Evolutionary conservation across 176 grass and related monocot genomes (phyloP).

Genomic region (Cenchrus fungigraminus): DNA sequence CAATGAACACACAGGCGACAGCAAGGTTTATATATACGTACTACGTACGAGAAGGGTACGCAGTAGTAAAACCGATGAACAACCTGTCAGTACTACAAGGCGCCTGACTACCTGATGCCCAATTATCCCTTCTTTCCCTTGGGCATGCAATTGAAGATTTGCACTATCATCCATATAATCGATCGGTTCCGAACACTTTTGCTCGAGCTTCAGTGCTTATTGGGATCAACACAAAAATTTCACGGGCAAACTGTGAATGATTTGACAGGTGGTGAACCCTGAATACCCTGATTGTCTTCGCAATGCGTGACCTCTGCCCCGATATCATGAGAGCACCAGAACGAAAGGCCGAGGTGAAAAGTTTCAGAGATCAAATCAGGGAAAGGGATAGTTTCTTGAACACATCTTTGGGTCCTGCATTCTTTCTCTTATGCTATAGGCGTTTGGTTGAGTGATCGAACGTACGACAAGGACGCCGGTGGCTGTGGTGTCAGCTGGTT

Average conservation of each 20-base stretch:
- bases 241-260: not conserved
- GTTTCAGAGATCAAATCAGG: not conserved
- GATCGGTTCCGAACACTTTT: too few relatives aligned
- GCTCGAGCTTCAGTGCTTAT: not conserved
- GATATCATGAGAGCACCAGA: not conserved
- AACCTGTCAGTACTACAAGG: not conserved
- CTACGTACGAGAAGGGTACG: not conserved
- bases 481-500: not conserved
- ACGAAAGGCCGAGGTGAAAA: not conserved
- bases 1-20: not conserved
- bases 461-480: not conserved
- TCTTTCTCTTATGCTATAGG: conserved; percentile 19
- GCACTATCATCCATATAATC: too few relatives aligned
- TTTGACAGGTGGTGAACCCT: not conserved
- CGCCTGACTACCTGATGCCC: not conserved
- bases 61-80: not conserved
- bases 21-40: not conserved
- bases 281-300: not conserved
- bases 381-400: conserved; percentile 18
- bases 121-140: too few relatives aligned
- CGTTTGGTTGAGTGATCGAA: conserved; percentile 44
- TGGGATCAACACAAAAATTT: not conserved
- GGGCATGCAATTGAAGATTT: too few relatives aligned
- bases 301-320: not conserved
- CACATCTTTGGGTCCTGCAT: not conserved